A percentile compares a stretch with the other conserved stretches of the same genome.
These are phyloP conservation scores for Scedosporium minutisporum DNA, from an alignment of 2,329 filamentous ascomycete genomes.

Conservation along the genomic window DNA sequence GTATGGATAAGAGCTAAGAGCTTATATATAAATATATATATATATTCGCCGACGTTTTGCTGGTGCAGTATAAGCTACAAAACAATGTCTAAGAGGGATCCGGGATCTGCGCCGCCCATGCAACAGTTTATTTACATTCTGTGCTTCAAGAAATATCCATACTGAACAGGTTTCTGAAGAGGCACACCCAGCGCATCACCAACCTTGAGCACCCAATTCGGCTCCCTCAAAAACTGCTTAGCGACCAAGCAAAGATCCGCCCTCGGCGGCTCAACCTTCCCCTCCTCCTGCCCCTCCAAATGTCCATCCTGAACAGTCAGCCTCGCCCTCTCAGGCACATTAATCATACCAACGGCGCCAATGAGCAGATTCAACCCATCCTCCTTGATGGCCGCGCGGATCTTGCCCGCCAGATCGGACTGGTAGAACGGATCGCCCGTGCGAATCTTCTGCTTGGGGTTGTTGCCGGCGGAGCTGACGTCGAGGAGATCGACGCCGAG, in stretches of 20 bases:
- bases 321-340: constrained; percentile 57
- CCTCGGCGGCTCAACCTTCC: constrained; percentile 20
- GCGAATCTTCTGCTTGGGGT: constrained; percentile 49
- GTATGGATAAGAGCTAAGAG: no score
- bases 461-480: constrained; percentile 67
- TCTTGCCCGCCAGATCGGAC: constrained; percentile 58
- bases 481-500: constrained; percentile 76
- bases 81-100: neutral
- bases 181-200: constrained; percentile 64
- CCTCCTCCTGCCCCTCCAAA: constrained; percentile 29
- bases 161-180: constrained; percentile 65
- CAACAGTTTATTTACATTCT: neutral
- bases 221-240: constrained; percentile 72
- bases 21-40: no score
- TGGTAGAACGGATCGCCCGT: constrained; percentile 61
- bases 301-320: constrained; percentile 40
- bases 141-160: constrained; percentile 22
- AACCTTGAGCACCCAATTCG: constrained; percentile 63
- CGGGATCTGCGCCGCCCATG: neutral
- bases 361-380: constrained; percentile 49
- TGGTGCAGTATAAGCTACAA: neutral
- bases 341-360: constrained; percentile 66
- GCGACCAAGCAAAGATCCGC: constrained; percentile 67
- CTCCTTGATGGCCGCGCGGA: constrained; percentile 55
- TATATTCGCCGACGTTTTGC: no score